Percentiles rank a stretch among this genome's conserved stretches.
These are phyloP conservation scores for Sugiyamaella marilandica DNA, from an alignment of 805 yeast genomes.

Conservation along the genomic window DNA sequence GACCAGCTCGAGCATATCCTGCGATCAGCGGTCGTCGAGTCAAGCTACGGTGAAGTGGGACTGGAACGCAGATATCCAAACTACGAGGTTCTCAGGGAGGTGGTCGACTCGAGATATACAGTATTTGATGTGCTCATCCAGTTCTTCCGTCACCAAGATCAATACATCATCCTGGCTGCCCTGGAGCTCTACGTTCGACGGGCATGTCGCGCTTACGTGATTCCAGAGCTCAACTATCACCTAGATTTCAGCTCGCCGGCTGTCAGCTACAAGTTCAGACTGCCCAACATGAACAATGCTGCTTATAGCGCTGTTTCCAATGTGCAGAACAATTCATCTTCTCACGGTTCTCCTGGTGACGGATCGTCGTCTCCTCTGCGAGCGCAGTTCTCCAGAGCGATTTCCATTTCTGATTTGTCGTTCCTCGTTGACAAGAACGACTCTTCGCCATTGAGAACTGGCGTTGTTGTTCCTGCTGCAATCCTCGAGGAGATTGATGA, in stretches of 20 bases:
- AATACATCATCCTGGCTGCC: conserved; percentile 90
- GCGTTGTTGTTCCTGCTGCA: conserved; percentile 72
- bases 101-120: conserved; percentile 91
- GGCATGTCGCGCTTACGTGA: conserved; percentile 93
- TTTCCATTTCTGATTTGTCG: conserved; percentile 88
- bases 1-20: conserved; percentile 96
- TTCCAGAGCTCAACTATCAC: conserved; percentile 67
- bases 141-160: conserved; percentile 77
- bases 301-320: conserved; percentile 56
- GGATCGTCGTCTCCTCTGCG: conserved; percentile 19
- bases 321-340: conserved; percentile 26
- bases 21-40: conserved; percentile 83
- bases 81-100: conserved; percentile 74
- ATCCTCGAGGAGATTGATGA: conserved; percentile 92
- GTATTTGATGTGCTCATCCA: conserved; percentile 95
- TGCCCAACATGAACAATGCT: conserved; percentile 68
- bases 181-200: conserved; percentile 95
- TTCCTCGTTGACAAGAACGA: conserved; percentile 69
- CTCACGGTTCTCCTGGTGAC: conserved; percentile 37
- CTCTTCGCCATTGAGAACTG: conserved; percentile 68
- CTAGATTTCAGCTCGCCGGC: conserved; percentile 51
- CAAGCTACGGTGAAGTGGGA: conserved; percentile 82
- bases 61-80: conserved; percentile 77
- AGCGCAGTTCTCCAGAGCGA: conserved; percentile 48
- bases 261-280: conserved; percentile 82